Conservation (phyloP, 2,329 filamentous ascomycete genomes). For the Corynespora cassiicola region DNA sequence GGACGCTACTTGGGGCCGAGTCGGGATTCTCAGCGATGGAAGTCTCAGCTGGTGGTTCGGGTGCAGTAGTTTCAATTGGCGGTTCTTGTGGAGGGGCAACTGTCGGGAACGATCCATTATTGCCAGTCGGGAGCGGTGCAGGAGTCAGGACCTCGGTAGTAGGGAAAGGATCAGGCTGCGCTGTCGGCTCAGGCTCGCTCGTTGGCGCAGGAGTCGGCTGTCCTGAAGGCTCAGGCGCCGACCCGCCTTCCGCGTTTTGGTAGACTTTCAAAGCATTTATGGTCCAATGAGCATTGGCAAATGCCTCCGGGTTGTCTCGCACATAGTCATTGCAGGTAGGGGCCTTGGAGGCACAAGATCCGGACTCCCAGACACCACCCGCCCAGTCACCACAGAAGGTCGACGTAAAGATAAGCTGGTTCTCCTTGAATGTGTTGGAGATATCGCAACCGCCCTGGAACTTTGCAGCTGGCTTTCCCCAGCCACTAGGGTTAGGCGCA, state of each 20-base stretch:
- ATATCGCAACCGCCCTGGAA: conserved; percentile 77
- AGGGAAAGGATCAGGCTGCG: no score
- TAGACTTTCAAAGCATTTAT: conserved; percentile 58
- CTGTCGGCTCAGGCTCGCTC: no score
- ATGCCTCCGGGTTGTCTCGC: conserved; percentile 71
- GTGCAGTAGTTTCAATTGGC: background rate
- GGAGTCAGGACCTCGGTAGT: no score
- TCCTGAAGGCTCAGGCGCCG: conserved; percentile 3
- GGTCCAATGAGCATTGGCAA: conserved; percentile 77
- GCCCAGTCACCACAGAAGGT: conserved; percentile 92
- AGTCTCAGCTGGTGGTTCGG: background rate
- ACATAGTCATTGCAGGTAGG: conserved; percentile 76
- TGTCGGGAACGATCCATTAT: no score
- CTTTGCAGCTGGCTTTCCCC: conserved; percentile 71
- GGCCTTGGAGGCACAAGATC: conserved; percentile 67
- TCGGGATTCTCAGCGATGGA: no score
- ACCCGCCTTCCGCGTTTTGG: conserved; percentile 25
- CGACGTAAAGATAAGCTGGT: conserved; percentile 82
- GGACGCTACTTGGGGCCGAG: no score
- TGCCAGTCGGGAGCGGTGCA: no score
- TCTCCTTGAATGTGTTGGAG: conserved; percentile 69
- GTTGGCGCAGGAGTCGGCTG: background rate
- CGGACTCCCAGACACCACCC: conserved; percentile 68
- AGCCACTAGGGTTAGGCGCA: conserved; percentile 69
- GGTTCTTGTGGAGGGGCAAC: no score